Base-by-base conservation (phyloP, 2,329 filamentous ascomycete genomes). In the Teratosphaeria nubilosa region DNA sequence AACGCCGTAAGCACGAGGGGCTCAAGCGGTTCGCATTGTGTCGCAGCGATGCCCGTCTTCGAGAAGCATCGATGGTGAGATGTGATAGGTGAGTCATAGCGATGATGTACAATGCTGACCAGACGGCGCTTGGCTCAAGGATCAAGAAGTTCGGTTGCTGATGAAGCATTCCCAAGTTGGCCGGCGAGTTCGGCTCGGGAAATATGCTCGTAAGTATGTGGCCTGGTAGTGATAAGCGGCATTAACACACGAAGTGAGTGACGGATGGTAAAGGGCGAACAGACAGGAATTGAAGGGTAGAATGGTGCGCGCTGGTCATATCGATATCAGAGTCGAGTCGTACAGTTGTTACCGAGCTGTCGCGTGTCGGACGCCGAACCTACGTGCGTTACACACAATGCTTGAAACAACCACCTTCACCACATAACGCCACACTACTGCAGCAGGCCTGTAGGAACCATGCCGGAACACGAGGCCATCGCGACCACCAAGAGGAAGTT, bases 401-500 rank as follows among this genome's bases (percentile, higher is more conserved):
- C 41, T 10, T 20, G 41, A 5, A 11, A 16, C 20, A 30, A 30
- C 27, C 27, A 30, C 27, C 27, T 30, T 7, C 27, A 30, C 5
- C 27, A 30, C 27, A 30, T 30, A 30, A 30, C 2, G 27, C 27
- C 27, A 30, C 27, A 30, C 11, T 41, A 10, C 41, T 32, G 50
- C 54, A 51, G 48, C 54, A 13, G 48, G 54, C 24, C 54, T 56
- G 54, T 50, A 30, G 27, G 27, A 48, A 58, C 14, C 53, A 74
- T 73, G 72, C 67, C 70, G 11, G 72, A 76, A 54, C n/a, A 48
- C 41, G 41, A 48, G 20, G 76, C 75, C 52, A 88, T 91, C 78
- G 88, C 88, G 69, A 83, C 86, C 25, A 89, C 86, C n/a, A 92
- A 91, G 76, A 82, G 88, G 66, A 91, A 91, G 73, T 91, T 91